Conservation (phyloP, 2,329 filamentous ascomycete genomes). For the Exutisphaerella laricina region DNA sequence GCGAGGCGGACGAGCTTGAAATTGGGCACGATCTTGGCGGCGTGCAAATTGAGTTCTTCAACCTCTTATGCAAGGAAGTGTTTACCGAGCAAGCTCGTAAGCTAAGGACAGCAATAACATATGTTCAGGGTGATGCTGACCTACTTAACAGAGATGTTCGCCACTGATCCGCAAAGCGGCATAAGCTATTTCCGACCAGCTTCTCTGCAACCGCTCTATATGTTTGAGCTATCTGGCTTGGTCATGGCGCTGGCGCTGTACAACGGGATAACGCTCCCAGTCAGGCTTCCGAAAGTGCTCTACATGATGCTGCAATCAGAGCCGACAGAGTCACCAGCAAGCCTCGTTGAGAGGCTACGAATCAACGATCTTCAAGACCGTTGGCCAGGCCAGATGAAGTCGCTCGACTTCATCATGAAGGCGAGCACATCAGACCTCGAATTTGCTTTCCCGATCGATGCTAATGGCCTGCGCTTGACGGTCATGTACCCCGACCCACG, state of each 20-base stretch:
- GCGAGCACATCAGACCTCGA: conserved; percentile 78
- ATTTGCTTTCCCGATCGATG: conserved; percentile 74
- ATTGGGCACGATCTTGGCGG: conserved; percentile 90
- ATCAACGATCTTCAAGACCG: conserved; percentile 77
- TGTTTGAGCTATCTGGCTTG: conserved; percentile 82
- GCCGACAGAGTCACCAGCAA: not conserved
- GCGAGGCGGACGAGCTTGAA: conserved; percentile 68
- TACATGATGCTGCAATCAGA: conserved; percentile 66
- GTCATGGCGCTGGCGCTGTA: conserved; percentile 86
- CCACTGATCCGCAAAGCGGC: conserved; percentile 65
- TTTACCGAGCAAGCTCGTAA: conserved; percentile 68
- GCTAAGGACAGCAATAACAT: conserved; percentile 13
- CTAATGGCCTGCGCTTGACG: conserved; percentile 49
- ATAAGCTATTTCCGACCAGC: conserved; percentile 86
- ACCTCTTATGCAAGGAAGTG: conserved; percentile 72
- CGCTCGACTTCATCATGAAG: conserved; percentile 64
- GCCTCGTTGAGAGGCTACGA: conserved; percentile 26
- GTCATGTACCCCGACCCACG: conserved; percentile 28
- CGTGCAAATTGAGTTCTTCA: conserved; percentile 95
- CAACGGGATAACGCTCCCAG: conserved; percentile 84
- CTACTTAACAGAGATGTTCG: conserved; percentile 60
- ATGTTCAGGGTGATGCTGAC: not conserved
- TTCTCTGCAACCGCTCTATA: conserved; percentile 77
- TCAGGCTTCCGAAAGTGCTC: conserved; percentile 79
- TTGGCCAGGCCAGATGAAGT: conserved; percentile 75